phyloP scores from a whole-genome alignment of 148 eudicot genomes.

The Amaranthus cruentus region DNA sequence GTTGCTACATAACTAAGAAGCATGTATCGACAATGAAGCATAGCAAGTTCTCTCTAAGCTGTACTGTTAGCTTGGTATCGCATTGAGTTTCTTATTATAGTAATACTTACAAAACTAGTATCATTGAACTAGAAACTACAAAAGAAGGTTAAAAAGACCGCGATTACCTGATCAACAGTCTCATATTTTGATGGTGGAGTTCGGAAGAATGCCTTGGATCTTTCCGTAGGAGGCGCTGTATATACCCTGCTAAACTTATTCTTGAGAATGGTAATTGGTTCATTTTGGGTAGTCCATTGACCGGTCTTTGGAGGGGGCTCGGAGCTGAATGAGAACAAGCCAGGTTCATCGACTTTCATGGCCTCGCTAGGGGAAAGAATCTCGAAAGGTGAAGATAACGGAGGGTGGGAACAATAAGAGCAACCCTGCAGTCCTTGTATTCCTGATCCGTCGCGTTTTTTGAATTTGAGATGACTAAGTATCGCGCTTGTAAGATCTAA shows the following conservation, averaged over 20 bases:
- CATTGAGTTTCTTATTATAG: background rate
- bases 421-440: slow-evolving; percentile 65
- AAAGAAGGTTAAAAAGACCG: no score
- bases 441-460: slow-evolving; percentile 48
- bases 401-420: slow-evolving; percentile 72
- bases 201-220: slow-evolving; percentile 52
- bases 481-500: slow-evolving; percentile 54
- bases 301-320: slow-evolving; percentile 64
- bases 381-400: slow-evolving; percentile 68
- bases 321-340: slow-evolving; percentile 55
- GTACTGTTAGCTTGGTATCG: background rate
- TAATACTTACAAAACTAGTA: background rate
- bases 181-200: slow-evolving; percentile 79
- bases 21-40: background rate
- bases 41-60: background rate
- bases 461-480: slow-evolving; percentile 60
- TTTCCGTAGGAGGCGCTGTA: slow-evolving; percentile 57
- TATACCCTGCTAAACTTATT: slow-evolving; percentile 84
- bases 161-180: slow-evolving; percentile 72
- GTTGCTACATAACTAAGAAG: background rate
- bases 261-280: slow-evolving; percentile 60
- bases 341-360: slow-evolving; percentile 69
- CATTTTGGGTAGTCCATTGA: slow-evolving; percentile 57
- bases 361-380: slow-evolving; percentile 71
- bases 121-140: no score